Conservation (phyloP, 2,329 filamentous ascomycete genomes). For the Penicillium sclerotiorum region DNA sequence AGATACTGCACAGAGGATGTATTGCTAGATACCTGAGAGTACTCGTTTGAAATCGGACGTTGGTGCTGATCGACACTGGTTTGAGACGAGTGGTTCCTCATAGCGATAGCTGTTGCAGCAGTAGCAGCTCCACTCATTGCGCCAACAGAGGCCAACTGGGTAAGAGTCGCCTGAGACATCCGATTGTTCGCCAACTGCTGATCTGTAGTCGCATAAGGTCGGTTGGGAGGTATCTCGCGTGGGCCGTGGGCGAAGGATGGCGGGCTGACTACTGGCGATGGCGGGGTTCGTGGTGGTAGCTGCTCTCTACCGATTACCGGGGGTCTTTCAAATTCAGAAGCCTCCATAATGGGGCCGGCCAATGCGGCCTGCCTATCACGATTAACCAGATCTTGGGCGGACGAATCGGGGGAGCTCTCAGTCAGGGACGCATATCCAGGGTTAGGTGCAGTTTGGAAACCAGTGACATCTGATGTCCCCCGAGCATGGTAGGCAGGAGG, state of each 20-base stretch:
- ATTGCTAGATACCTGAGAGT: background rate
- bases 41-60: slow-evolving; percentile 1
- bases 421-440: slow-evolving; percentile 16
- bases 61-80: slow-evolving; percentile 8
- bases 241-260: slow-evolving; percentile 79
- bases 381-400: slow-evolving; percentile 36
- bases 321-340: slow-evolving; percentile 43
- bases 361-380: slow-evolving; percentile 23
- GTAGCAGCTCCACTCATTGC: slow-evolving; percentile 51
- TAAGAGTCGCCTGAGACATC: slow-evolving; percentile 78
- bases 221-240: slow-evolving; percentile 67
- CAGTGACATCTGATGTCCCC: slow-evolving; percentile 36
- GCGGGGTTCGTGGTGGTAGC: slow-evolving; percentile 58
- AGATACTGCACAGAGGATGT: background rate
- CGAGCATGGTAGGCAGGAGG: slow-evolving; percentile 31
- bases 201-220: slow-evolving; percentile 74
- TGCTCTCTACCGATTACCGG: slow-evolving; percentile 37
- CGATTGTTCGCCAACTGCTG: slow-evolving; percentile 79
- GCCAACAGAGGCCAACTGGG: slow-evolving; percentile 74
- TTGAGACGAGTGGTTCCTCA: slow-evolving; percentile 34
- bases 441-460: slow-evolving; percentile 21
- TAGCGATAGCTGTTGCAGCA: too few species aligned
- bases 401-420: slow-evolving; percentile 41
- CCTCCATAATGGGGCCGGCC: slow-evolving; percentile 35
- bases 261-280: slow-evolving; percentile 75